phyloP scores from a whole-genome alignment of 768 basidiomycete genomes.

The Amanita pseudoporphyria region DNA sequence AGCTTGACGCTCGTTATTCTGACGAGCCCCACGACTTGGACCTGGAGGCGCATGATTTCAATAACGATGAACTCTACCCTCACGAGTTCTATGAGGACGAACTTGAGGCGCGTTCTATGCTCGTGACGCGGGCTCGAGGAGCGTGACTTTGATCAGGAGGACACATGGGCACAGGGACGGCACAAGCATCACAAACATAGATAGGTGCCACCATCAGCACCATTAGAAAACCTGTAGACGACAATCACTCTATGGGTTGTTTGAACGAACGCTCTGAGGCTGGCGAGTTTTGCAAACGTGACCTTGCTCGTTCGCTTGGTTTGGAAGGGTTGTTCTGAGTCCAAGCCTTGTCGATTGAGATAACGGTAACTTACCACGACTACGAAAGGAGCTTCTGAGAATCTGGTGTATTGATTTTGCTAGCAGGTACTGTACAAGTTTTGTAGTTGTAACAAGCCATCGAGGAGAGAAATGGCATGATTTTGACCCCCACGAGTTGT shows the following conservation, averaged over 20 bases:
- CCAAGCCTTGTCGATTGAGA: neutral
- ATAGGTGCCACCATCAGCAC: too few species aligned
- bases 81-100: constrained; percentile 2
- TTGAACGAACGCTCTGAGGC: neutral
- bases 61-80: constrained; percentile 1
- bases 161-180: too few species aligned
- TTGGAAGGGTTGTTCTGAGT: constrained; percentile 3
- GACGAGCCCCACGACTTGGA: neutral
- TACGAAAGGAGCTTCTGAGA: neutral
- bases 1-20: constrained; percentile 1
- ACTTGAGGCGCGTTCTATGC: neutral
- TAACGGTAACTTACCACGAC: neutral
- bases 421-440: neutral
- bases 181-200: too few species aligned
- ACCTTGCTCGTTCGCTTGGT: constrained; percentile 3
- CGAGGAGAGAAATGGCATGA: neutral
- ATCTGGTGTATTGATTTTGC: neutral
- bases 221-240: too few species aligned
- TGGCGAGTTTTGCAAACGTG: neutral
- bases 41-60: neutral
- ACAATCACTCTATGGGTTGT: too few species aligned
- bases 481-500: neutral
- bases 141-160: neutral
- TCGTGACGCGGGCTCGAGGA: neutral
- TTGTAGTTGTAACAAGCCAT: neutral